A percentile compares a stretch with the other conserved stretches of the same genome.
Evolutionary conservation across 148 eudicot species (phyloP).

Genomic region (Chenopodium album): DNA sequence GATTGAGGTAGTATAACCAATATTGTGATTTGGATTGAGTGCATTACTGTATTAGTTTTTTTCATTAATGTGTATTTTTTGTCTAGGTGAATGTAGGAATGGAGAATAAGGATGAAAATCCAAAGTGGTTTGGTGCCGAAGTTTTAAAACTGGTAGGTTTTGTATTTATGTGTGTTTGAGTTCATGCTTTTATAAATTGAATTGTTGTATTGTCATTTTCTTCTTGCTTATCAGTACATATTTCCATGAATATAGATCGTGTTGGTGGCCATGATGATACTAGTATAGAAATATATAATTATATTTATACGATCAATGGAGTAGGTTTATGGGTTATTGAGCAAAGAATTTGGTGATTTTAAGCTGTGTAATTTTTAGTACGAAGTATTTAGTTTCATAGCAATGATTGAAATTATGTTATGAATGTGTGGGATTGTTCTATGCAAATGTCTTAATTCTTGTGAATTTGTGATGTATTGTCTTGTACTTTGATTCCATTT

Average conservation of each 20-base stretch:
- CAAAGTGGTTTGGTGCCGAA: conserved; percentile 59
- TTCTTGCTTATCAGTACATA: not conserved
- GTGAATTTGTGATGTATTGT: not conserved
- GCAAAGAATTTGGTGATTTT: not conserved
- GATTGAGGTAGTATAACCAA: conserved; percentile 53
- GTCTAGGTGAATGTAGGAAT: conserved; percentile 39
- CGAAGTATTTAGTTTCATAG: not conserved
- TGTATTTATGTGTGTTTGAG: conserved; percentile 2
- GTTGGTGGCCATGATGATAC: not conserved
- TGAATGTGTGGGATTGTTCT: not conserved
- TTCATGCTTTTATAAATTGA: not conserved
- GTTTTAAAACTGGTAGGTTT: conserved; percentile 64
- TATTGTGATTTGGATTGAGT: conserved; percentile 4
- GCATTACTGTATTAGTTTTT: not conserved
- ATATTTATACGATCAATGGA: not conserved
- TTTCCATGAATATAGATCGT: not conserved
- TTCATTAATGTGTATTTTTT: not conserved
- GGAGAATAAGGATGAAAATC: conserved; percentile 26
- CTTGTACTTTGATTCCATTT: not conserved
- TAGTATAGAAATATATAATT: not conserved
- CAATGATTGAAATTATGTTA: not conserved
- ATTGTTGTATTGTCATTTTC: not conserved
- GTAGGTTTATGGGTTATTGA: not conserved
- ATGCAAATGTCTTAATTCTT: not conserved
- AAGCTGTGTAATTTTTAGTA: not conserved